Evolutionary conservation across 2,329 filamentous ascomycete genomes (phyloP).

Genomic region (Arthrobotrys megalospora): DNA sequence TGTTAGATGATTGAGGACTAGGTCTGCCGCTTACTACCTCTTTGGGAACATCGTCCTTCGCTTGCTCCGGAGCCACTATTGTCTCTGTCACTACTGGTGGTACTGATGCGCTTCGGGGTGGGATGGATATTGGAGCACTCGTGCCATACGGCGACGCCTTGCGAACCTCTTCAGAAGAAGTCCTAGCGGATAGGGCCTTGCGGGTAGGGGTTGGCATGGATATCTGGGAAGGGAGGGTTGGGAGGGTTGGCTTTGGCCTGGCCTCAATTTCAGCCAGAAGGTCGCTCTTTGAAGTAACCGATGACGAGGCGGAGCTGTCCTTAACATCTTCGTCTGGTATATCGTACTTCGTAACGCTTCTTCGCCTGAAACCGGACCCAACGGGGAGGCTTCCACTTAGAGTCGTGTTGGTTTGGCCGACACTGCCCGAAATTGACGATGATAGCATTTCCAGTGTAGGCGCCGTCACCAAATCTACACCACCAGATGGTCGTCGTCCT

Average conservation of each 20-base stretch:
- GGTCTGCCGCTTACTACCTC: conserved; percentile 62
- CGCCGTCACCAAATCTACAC: conserved; percentile 47
- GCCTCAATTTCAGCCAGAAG: conserved; percentile 28
- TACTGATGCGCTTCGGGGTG: conserved; percentile 39
- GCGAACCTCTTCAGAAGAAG: conserved; percentile 29
- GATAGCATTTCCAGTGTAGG: conserved; percentile 58
- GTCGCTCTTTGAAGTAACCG: conserved; percentile 58
- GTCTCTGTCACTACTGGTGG: conserved; percentile 47
- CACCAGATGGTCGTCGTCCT: conserved; percentile 47
- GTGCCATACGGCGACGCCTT: conserved; percentile 54
- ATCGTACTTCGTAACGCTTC: conserved; percentile 59
- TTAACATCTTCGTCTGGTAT: conserved; percentile 61
- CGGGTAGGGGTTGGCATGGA: conserved; percentile 22
- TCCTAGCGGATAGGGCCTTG: conserved; percentile 19
- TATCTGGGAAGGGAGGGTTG: conserved; percentile 3
- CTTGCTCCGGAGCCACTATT: conserved; percentile 59
- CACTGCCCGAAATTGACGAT: conserved; percentile 41
- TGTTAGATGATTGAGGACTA: conserved; percentile 61
- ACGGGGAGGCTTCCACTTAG: conserved; percentile 47
- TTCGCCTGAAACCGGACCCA: conserved; percentile 54
- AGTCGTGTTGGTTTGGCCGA: conserved; percentile 20
- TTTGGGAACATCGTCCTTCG: conserved; percentile 61
- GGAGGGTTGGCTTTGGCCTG: conserved; percentile 18
- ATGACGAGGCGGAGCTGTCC: conserved; percentile 61
- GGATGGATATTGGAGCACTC: conserved; percentile 56